phyloP scores from a whole-genome alignment of 1,284 basidiomycete species.

The Cutaneotrichosporon cutaneum region DNA sequence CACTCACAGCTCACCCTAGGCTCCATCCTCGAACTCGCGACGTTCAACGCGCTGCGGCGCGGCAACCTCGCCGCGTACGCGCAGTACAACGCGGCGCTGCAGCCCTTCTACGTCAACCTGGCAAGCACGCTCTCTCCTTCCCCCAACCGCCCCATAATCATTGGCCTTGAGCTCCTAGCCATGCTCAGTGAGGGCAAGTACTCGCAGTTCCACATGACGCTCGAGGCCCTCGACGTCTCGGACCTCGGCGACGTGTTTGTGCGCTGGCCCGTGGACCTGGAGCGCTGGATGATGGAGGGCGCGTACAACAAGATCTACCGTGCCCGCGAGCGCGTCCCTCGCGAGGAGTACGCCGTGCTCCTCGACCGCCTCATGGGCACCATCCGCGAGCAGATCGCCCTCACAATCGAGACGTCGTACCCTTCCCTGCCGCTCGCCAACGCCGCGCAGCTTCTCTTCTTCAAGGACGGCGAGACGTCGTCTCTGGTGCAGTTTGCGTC shows the following conservation, averaged over 20 bases:
- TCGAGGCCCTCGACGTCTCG: constrained; percentile 74
- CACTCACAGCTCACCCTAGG: constrained; percentile 57
- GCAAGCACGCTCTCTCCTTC: constrained; percentile 73
- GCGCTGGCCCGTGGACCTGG: constrained; percentile 81
- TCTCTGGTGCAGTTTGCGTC: constrained; percentile 42
- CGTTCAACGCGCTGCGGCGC: constrained; percentile 85
- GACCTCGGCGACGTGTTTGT: constrained; percentile 75
- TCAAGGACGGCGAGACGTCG: constrained; percentile 46
- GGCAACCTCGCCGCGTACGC: constrained; percentile 89
- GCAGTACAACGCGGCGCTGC: constrained; percentile 88
- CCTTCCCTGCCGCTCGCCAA: constrained; percentile 48
- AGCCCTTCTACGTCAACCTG: constrained; percentile 89
- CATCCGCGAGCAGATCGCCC: constrained; percentile 52
- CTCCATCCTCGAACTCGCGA: constrained; percentile 92
- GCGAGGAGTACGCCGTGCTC: constrained; percentile 51
- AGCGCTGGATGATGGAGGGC: constrained; percentile 98
- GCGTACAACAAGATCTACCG: constrained; percentile 98
- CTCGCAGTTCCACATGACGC: constrained; percentile 97
- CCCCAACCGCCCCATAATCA: constrained; percentile 78
- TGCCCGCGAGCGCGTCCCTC: constrained; percentile 71
- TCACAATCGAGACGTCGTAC: constrained; percentile 53
- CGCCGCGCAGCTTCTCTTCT: constrained; percentile 51
- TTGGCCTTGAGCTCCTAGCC: constrained; percentile 90
- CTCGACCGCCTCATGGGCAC: constrained; percentile 51
- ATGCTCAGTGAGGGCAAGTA: constrained; percentile 94